A percentile compares a stretch with the other conserved stretches of the same genome.
These are phyloP conservation scores for Brassica hybrid DNA, from an alignment of 441 rosid species.

Conservation along the genomic window DNA sequence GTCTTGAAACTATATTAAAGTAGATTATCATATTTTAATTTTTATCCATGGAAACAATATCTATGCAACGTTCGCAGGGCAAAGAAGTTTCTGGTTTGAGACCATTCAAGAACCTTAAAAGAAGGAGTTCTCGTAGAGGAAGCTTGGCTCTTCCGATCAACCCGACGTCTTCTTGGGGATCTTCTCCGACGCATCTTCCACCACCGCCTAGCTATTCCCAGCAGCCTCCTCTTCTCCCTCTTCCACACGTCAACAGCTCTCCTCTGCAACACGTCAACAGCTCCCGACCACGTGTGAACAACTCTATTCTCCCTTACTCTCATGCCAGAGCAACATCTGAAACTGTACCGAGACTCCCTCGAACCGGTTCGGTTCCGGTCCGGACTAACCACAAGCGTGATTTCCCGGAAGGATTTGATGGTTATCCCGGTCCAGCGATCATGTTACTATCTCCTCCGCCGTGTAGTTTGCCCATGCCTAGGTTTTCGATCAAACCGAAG, in stretches of 20 bases:
- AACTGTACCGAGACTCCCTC: conserved; percentile 24
- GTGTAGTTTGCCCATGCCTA: conserved; percentile 93
- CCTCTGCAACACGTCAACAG: conserved; percentile 47
- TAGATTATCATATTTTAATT: background rate
- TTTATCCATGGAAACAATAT: conserved; percentile 58
- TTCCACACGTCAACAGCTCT: conserved; percentile 54
- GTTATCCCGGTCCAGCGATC: conserved; percentile 49
- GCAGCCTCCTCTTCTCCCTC: conserved; percentile 82
- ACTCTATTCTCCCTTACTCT: conserved; percentile 47
- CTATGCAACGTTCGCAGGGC: conserved; percentile 42
- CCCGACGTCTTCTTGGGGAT: conserved; percentile 34
- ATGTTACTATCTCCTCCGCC: conserved; percentile 72
- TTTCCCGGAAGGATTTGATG: conserved; percentile 57
- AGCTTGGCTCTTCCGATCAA: conserved; percentile 47
- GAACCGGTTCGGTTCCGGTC: conserved; percentile 41
- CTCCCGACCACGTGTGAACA: conserved; percentile 42
- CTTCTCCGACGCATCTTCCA: conserved; percentile 31
- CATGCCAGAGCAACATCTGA: conserved; percentile 13
- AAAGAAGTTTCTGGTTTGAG: conserved; percentile 53
- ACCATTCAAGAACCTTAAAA: conserved; percentile 53
- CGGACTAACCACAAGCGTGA: conserved; percentile 42
- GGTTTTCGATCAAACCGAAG: conserved; percentile 72
- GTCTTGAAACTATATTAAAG: background rate
- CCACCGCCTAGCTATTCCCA: conserved; percentile 44
- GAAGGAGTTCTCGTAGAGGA: conserved; percentile 48